These are phyloP conservation scores for Saccharomycopsis phalli DNA, from an alignment of 1,139 yeast genomes.

Conservation along the genomic window DNA sequence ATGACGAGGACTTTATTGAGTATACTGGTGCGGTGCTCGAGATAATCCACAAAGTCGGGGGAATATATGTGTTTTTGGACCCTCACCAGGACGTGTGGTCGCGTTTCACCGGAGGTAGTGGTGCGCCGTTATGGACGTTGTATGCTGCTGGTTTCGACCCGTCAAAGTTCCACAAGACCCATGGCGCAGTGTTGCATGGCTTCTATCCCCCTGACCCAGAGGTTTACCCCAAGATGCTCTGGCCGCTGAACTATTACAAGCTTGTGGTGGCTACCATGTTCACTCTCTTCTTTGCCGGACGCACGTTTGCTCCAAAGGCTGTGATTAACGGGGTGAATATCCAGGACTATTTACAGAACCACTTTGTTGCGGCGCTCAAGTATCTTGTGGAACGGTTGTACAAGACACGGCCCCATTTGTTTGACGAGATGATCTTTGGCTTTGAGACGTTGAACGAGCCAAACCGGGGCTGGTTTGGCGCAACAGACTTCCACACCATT, in stretches of 20 bases:
- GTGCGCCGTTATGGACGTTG: constrained; percentile 94
- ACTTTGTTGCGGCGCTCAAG: constrained; percentile 47
- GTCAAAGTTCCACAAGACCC: constrained; percentile 49
- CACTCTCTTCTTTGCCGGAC: constrained; percentile 78
- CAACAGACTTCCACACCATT: constrained; percentile 35
- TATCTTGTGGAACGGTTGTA: constrained; percentile 46
- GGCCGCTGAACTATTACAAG: constrained; percentile 84
- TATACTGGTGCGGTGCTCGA: constrained; percentile 57
- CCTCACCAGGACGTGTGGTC: constrained; percentile 97
- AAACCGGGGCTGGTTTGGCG: constrained; percentile 54
- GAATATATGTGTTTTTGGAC: constrained; percentile 73
- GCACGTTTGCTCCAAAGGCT: constrained; percentile 59
- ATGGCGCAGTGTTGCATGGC: constrained; percentile 72
- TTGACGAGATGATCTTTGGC: constrained; percentile 53
- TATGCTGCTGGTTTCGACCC: constrained; percentile 92
- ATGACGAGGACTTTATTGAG: constrained; percentile 69
- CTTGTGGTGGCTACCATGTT: constrained; percentile 77
- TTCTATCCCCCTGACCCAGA: constrained; percentile 33
- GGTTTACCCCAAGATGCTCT: constrained; percentile 72
- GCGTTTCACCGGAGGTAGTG: constrained; percentile 84
- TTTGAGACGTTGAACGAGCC: constrained; percentile 90
- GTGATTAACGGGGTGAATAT: constrained; percentile 62
- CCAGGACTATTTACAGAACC: constrained; percentile 66
- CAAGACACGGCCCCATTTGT: constrained; percentile 41
- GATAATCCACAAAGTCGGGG: constrained; percentile 54